Evolutionary conservation across 163 green algal species (phyloP), one percentile per base, ranked within the genome.

Genomic region (Scenedesmus sp.): DNA sequence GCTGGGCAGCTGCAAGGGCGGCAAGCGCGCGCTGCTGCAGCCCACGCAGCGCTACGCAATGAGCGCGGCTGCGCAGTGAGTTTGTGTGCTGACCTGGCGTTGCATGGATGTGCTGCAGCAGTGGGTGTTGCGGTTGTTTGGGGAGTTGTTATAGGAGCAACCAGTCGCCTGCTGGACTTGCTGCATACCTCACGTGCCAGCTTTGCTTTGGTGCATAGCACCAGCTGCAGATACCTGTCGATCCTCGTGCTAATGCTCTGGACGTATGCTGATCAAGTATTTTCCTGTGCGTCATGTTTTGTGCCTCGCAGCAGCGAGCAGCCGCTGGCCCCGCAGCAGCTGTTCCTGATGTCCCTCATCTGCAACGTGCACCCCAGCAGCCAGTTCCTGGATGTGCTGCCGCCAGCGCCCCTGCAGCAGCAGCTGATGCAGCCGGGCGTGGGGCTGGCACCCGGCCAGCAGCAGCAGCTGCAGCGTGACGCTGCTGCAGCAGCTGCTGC

Each of bases 1-100:
- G 92, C 54, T 94, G 0, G 96, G 93, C 88, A 96, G 92, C 93
- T 95, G 94, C 95, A 99, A 99, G 93, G 96, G 94, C 10, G 97
- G 96, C 88, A 98, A 98, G 94, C 56, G 55, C 0, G 94, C 95
- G 4, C 90, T 97, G 84, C 95, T 98, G 84, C 66, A 70, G 62
- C 95, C 96, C 23, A 97, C 94, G 18, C 57, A 67, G 12, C 79
- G 90, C 56, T 93, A 76, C 12, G 85, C 85, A 3, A 84, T 93
- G 74, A 81, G 62, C 20, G 84, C 90, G 18, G 73, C 84, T 13
- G 34, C n/a, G 26, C 55, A 86, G 90, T 93, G 60, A 87, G 89
- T 82, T 34, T 5, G 4, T 77, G 12, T 87, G 20, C 18, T 87
- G 56, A 16, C 6, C 3, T 73, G 73, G 1, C 54, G n/a, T 7